Evolutionary conservation across 805 yeast genomes (phyloP).

Genomic region (Ascoidea tarda): DNA sequence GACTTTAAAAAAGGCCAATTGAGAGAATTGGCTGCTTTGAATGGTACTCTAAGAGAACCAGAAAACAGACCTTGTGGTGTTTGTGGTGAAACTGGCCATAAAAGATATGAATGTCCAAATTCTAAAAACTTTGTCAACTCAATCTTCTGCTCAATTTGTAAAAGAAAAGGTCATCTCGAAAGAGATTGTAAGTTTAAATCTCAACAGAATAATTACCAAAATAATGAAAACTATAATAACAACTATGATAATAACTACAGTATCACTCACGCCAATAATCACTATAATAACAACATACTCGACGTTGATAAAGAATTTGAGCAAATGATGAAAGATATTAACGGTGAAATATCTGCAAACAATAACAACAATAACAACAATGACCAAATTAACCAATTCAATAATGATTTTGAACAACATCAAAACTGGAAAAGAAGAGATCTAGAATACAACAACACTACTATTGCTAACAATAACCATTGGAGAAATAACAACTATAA

Average conservation of each 20-base stretch:
- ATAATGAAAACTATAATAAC: slow-evolving; percentile 2
- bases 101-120: slow-evolving; percentile 49
- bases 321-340: slow-evolving; percentile 34
- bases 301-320: slow-evolving; percentile 34
- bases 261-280: slow-evolving; percentile 1
- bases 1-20: slow-evolving; percentile 83
- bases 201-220: slow-evolving; percentile 6
- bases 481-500: not conserved
- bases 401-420: not conserved
- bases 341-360: slow-evolving; percentile 14
- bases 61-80: slow-evolving; percentile 45
- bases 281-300: slow-evolving; percentile 1
- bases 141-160: slow-evolving; percentile 67
- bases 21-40: slow-evolving; percentile 81
- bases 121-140: slow-evolving; percentile 33
- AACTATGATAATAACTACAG: slow-evolving; percentile 8
- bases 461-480: not conserved
- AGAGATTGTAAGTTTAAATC: slow-evolving; percentile 56
- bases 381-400: not conserved
- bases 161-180: slow-evolving; percentile 74
- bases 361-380: slow-evolving; percentile 4
- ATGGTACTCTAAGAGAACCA: slow-evolving; percentile 87
- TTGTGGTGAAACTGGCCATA: slow-evolving; percentile 59
- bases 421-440: not conserved
- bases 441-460: not conserved